Evolutionary conservation across 2,329 filamentous ascomycete genomes (phyloP).

Genomic region (Calonectria pauciramosa): DNA sequence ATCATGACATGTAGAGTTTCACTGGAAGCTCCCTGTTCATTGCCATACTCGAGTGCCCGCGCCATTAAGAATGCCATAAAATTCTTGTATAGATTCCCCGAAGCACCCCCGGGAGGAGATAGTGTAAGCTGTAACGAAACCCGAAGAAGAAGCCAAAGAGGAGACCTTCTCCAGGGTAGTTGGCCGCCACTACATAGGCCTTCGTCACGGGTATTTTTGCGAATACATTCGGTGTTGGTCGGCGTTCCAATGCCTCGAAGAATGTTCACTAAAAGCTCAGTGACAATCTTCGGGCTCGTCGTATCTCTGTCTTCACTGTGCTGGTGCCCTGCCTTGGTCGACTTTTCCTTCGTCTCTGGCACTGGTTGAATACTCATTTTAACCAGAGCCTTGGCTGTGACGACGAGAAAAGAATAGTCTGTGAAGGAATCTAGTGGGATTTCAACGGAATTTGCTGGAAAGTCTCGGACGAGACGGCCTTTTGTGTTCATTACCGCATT

Average conservation of each 20-base stretch:
- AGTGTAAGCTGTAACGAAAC: conserved; percentile 60
- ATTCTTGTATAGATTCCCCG: conserved; percentile 21
- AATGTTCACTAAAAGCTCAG: conserved; percentile 59
- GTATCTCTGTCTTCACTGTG: conserved; percentile 63
- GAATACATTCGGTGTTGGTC: conserved; percentile 47
- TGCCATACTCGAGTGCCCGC: not conserved
- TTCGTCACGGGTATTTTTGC: conserved; percentile 68
- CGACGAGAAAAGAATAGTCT: conserved; percentile 35
- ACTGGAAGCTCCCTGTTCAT: not conserved
- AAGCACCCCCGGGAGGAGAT: not conserved
- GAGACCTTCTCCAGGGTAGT: conserved; percentile 62
- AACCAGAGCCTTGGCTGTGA: conserved; percentile 41
- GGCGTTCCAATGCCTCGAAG: conserved; percentile 53
- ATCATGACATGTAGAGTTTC: conserved; percentile 31
- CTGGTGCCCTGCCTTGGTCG: conserved; percentile 53
- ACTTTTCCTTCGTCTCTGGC: conserved; percentile 31
- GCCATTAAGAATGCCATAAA: conserved; percentile 36
- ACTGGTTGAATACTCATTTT: conserved; percentile 49
- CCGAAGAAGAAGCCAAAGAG: conserved; percentile 68
- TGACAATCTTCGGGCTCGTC: conserved; percentile 63
- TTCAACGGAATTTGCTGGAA: conserved; percentile 26
- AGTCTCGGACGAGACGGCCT: conserved; percentile 30
- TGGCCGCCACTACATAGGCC: conserved; percentile 55
- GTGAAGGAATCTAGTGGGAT: not conserved
- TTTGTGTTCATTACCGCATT: conserved; percentile 11